Evolutionary conservation across 139 green algal genomes (phyloP), one percentile per base, ranked within the genome.

Genomic region (Pleodorina starrii): DNA sequence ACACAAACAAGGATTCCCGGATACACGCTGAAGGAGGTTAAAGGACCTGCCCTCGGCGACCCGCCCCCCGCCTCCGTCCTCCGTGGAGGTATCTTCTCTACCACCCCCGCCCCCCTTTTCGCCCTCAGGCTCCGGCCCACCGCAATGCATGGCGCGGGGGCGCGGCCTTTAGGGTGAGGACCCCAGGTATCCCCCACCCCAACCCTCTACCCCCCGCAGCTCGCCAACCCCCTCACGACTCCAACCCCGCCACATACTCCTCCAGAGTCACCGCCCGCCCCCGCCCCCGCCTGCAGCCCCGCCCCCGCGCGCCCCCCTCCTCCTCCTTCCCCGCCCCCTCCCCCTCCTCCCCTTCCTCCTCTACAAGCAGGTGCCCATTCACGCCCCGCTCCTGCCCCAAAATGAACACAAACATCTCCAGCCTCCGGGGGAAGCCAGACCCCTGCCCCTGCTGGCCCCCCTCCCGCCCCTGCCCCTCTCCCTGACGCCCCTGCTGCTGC

Each of bases 371-470:
- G 43, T 87, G 60, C n/a, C 81, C 81, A 17, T 87, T 87, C 10
- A 87, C 81, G 17, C 80, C 81, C 7, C 44, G 42, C 42, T 57
- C 43, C 81, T 87, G 81, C 6, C 66, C n/a, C 81, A 87, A 10
- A 5, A 66, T 16, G n/a, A 87, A 77, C n/a, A 87, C 81, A 27
- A 44, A 87, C 29, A 87, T 78, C 59, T 77, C 43, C 81, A 87
- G 54, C 5, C 54, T n/a, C n/a, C 76, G 76, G 48, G 16, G 6
- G 6, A 7, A 32, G 48, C 35, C 5, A 32, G 5, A n/a, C 29
- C 29, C 44, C 44, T n/a, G 29, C 44, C 36, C 10, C 72, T 63
- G 14, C 74, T 14, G 0, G 14, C 7, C 5, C 29, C 4, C 29
- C 9, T 4, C 7, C 7, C 29, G 44, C 1, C 44, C 3, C 10